Percentiles rank a stretch among this genome's conserved stretches.
Conservation (phyloP, 192 early-diverging fungal species). For the Coemansia sp. region DNA sequence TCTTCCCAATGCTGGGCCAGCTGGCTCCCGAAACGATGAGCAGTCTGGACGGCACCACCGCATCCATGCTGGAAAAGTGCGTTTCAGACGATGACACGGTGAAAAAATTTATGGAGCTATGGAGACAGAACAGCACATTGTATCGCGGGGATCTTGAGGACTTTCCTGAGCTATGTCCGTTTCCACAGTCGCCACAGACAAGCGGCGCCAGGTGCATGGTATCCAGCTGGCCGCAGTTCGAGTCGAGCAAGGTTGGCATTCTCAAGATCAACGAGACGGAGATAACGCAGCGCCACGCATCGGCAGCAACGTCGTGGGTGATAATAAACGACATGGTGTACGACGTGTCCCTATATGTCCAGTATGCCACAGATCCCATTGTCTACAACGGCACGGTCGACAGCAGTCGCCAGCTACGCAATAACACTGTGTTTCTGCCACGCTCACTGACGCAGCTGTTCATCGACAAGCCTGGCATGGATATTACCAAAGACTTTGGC, state of each 20-base stretch:
- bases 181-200: conserved; percentile 53
- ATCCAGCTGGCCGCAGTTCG: conserved; percentile 32
- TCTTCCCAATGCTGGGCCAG: conserved; percentile 49
- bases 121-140: conserved; percentile 31
- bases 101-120: conserved; percentile 24
- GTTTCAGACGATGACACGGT: conserved; percentile 18
- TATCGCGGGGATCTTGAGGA: conserved; percentile 11
- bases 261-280: conserved; percentile 36
- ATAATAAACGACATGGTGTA: conserved; percentile 32
- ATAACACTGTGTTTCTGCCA: conserved; percentile 38
- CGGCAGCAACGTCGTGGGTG: conserved; percentile 42
- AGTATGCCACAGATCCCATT: conserved; percentile 33
- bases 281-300: conserved; percentile 21
- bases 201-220: conserved; percentile 35
- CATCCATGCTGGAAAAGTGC: conserved; percentile 32
- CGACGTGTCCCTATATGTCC: conserved; percentile 43
- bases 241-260: conserved; percentile 36
- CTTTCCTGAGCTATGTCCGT: conserved; percentile 43
- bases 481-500: conserved; percentile 28
- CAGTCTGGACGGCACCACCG: not conserved
- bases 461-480: conserved; percentile 35
- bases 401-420: conserved; percentile 26
- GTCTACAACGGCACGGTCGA: conserved; percentile 40
- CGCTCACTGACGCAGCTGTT: conserved; percentile 36
- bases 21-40: conserved; percentile 19